Conservation (phyloP, 139 green algal genomes). For the Coccomyxa sp. region DNA sequence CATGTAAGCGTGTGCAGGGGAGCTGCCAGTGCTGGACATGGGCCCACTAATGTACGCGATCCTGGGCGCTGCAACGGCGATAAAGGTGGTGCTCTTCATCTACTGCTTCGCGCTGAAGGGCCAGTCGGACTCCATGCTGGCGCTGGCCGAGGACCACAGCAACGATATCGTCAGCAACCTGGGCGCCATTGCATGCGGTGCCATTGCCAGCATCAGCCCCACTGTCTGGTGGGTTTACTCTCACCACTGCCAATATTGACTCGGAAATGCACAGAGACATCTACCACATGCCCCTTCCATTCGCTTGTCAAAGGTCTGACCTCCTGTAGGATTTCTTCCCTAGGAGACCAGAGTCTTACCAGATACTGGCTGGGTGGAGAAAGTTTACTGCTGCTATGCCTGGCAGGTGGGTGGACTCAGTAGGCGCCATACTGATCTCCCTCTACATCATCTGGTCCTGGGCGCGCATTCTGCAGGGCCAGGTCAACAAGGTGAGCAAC, state of each 20-base stretch:
- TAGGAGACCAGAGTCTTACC: no score
- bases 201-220: conserved; percentile 15
- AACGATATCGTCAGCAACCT: conserved; percentile 69
- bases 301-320: no score
- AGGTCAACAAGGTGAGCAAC: conserved; percentile 20
- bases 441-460: conserved; percentile 67
- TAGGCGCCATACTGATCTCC: conserved; percentile 54
- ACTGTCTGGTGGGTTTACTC: conserved; percentile 10
- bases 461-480: conserved; percentile 55
- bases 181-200: conserved; percentile 37
- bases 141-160: conserved; percentile 68
- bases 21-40: conserved; percentile 43
- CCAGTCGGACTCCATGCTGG: conserved; percentile 20
- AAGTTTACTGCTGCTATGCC: no score
- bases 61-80: conserved; percentile 45
- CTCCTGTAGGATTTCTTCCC: no score
- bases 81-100: conserved; percentile 52
- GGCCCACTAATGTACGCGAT: conserved; percentile 50
- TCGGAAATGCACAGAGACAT: no score
- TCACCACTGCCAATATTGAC: no score
- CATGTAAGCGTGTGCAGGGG: conserved; percentile 19
- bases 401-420: conserved; percentile 46
- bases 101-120: conserved; percentile 10
- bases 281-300: no score
- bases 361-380: no score